These are phyloP conservation scores for Aspergillus felis DNA, from an alignment of 2,329 filamentous ascomycete genomes.

Conservation along the genomic window DNA sequence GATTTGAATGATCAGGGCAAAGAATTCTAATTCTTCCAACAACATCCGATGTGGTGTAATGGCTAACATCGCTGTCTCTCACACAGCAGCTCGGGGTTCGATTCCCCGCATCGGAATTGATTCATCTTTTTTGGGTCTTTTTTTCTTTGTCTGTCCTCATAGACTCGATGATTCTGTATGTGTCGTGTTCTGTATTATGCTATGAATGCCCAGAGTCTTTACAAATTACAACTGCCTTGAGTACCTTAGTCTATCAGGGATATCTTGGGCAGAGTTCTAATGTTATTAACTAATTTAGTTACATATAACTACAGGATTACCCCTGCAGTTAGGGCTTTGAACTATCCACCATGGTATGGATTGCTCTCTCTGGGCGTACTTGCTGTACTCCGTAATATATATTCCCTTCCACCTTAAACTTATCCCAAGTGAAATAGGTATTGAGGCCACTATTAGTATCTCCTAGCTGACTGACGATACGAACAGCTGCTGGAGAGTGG, in stretches of 20 bases:
- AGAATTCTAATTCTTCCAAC: background rate
- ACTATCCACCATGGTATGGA: background rate
- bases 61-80: slow-evolving; percentile 14
- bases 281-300: background rate
- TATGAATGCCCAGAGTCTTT: too few relatives aligned
- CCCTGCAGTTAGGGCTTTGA: background rate
- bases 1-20: too few relatives aligned
- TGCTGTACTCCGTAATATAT: background rate
- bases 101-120: slow-evolving; percentile 13
- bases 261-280: background rate
- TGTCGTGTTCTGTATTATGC: too few relatives aligned
- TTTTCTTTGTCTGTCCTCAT: too few relatives aligned
- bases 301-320: background rate
- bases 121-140: background rate
- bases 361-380: background rate
- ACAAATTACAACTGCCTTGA: background rate
- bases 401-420: background rate
- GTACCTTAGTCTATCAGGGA: background rate
- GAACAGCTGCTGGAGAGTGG: background rate
- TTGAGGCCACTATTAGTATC: background rate
- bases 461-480: too few relatives aligned
- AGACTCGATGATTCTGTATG: too few relatives aligned
- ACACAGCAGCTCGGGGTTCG: slow-evolving; percentile 15
- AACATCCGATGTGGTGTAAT: slow-evolving; percentile 13
- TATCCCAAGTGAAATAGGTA: background rate